Base-by-base conservation (phyloP, 2,329 filamentous ascomycete species). In the Drechmeria coniospora region DNA sequence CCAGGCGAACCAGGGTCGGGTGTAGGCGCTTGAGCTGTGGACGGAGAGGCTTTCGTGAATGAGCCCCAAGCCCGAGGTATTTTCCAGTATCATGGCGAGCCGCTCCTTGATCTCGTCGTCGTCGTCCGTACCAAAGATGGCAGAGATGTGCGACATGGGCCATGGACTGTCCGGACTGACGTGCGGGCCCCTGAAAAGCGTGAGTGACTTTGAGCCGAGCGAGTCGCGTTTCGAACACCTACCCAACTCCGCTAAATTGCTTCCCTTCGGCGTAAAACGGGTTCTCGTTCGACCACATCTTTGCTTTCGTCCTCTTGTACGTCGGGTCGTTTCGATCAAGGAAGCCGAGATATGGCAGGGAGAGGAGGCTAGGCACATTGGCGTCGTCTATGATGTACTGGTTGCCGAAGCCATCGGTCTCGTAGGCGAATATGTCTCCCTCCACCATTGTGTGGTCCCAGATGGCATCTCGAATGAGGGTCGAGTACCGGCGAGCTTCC, bases 251-350 rank as follows among this genome's bases (percentile, higher is more conserved):
- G 9, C 32, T 32, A n/a, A 43, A 46, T 4, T 29, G 27, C 25
- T 37, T 29, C 11, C 44, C 41, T 7, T 27, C 37, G 1, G 39
- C 42, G 40, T 68, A 92, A 51, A 90, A 92, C 0, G 83, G 81
- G 43, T 93, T 92, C 0, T 71, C 69, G 30, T 69, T 68, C 32
- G 70, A 69, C 14, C 92, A 65, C 32, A 90, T 72, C 65, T 86
- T 87, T 30, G 66, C 65, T 31, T 84, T 68, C 0, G 83, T 92
- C 47, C 80, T 83, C 43, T 77, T 68, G 48, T 92, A 92, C 2
- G 79, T 61, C 5, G 62, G 39, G 38, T 86, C 69, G 16, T 68
- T 59, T 15, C 59, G 51, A 8, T 62, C 54, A 1, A 72, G 46
- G 37, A 73, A 79, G 7, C 71, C 68, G 28, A 77, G 54, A 41